Base-by-base conservation (phyloP, 1,284 basidiomycete species). In the Fomitiporia mediterranea region DNA sequence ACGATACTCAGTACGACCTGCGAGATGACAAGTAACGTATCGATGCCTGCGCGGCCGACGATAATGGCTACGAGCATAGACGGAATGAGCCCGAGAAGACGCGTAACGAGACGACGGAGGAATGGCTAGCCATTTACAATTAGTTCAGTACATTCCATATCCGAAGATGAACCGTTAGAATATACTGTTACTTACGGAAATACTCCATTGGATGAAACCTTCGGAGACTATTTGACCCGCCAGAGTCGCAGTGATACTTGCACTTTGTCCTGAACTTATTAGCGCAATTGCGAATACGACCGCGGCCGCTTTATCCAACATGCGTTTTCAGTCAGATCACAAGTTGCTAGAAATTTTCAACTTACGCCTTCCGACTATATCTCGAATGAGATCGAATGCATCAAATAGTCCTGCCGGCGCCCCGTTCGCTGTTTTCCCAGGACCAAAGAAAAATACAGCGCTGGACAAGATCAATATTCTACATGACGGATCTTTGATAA, bases 151-250 rank as follows among this genome's bases (percentile, higher is more conserved):
- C 9, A 42, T 25, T 39, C 8, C 44, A 53, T 15, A 28, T 15
- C 32, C 13, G 37, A 6, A 43, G 55, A 52, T 40, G 23, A 23
- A 38, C n/a, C n/a, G 51, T 15, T n/a, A 48, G 40, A 49, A 25
- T 4, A 49, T 2, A 49, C n/a, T 25, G n/a, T 37, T 42, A 69
- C 81, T 69, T 66, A 91, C 89, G 55, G 91, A 89, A 48, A 93
- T 80, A 52, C 81, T 81, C 95, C 95, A 98, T 56, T 84, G 82
- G 59, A 99, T 79, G 70, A 98, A 97, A 0, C 96, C 96, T 71
- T 98, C 96, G 0, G 87, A 89, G 32, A 98, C 89, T 43, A 94
- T 86, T 71, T 98, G 88, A 0, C 95, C 96, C 0, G 94, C 90
- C 9, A 98, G 79, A 0, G 94, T 98, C 5, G 92, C 94, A 1